phyloP scores from a whole-genome alignment of 163 green algal species.

The Chlorella variabilis region DNA sequence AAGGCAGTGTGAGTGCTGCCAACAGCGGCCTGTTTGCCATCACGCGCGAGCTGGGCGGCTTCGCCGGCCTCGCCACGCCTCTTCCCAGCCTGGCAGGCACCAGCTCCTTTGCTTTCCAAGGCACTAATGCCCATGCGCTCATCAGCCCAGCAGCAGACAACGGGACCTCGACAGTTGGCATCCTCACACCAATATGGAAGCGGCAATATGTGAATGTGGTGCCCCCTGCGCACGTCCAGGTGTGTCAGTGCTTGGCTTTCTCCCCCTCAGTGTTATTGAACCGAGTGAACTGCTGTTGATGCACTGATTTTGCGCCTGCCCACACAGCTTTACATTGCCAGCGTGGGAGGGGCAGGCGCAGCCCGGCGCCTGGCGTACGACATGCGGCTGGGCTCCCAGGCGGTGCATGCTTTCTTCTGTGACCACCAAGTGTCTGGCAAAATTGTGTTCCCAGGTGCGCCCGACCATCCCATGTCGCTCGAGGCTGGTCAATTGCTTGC shows the following conservation, averaged over 20 bases:
- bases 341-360: not conserved
- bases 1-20: conserved; percentile 33
- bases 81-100: too few species aligned
- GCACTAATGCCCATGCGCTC: conserved; percentile 72
- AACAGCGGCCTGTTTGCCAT: conserved; percentile 33
- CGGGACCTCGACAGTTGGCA: too few species aligned
- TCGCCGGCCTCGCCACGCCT: too few species aligned
- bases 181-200: conserved; percentile 17
- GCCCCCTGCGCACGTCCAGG: conserved; percentile 25
- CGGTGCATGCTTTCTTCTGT: conserved; percentile 54
- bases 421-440: conserved; percentile 68
- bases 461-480: not conserved
- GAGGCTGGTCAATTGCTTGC: too few species aligned
- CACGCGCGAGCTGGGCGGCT: conserved; percentile 8
- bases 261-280: too few species aligned
- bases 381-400: conserved; percentile 15
- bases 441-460: conserved; percentile 67
- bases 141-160: not conserved
- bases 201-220: conserved; percentile 34
- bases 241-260: not conserved
- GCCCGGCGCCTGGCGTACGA: not conserved
- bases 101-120: conserved; percentile 89
- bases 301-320: not conserved
- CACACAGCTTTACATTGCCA: not conserved
- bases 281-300: too few species aligned